Evolutionary conservation across 2,329 filamentous ascomycete species (phyloP).

Genomic region (Zasmidium cellare): DNA sequence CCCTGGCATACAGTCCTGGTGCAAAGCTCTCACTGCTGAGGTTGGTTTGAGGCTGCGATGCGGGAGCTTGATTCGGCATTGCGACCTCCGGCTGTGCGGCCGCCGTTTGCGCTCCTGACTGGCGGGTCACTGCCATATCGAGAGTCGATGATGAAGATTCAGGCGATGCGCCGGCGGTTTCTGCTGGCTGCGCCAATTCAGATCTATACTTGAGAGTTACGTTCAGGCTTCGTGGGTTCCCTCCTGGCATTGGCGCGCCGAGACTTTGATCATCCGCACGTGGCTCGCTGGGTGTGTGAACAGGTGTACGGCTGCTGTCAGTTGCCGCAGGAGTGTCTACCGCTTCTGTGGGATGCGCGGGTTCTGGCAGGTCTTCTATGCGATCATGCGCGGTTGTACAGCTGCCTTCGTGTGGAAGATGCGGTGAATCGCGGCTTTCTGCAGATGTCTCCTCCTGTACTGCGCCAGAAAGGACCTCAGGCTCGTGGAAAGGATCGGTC

Average conservation of each 20-base stretch:
- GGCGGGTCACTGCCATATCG: not conserved
- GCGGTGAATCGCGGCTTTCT: too few species aligned
- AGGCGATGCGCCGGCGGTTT: not conserved
- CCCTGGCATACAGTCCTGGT: not conserved
- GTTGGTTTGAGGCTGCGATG: too few species aligned
- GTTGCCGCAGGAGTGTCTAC: not conserved
- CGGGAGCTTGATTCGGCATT: too few species aligned
- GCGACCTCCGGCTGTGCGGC: not conserved
- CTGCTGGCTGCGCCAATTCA: not conserved
- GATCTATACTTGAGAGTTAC: not conserved
- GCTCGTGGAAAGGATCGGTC: too few species aligned
- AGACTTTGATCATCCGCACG: not conserved
- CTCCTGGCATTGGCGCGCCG: not conserved
- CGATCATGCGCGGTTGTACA: not conserved
- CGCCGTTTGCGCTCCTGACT: not conserved
- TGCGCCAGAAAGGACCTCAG: too few species aligned
- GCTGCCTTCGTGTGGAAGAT: not conserved
- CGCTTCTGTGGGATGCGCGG: not conserved
- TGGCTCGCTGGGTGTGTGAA: not conserved
- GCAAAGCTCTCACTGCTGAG: not conserved
- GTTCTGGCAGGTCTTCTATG: not conserved
- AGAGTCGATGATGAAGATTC: not conserved
- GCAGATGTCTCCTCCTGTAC: too few species aligned
- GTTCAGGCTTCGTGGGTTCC: not conserved
- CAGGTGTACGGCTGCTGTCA: not conserved